Base-by-base conservation (phyloP, 1,284 basidiomycete species). In the Puccinia polysora region DNA sequence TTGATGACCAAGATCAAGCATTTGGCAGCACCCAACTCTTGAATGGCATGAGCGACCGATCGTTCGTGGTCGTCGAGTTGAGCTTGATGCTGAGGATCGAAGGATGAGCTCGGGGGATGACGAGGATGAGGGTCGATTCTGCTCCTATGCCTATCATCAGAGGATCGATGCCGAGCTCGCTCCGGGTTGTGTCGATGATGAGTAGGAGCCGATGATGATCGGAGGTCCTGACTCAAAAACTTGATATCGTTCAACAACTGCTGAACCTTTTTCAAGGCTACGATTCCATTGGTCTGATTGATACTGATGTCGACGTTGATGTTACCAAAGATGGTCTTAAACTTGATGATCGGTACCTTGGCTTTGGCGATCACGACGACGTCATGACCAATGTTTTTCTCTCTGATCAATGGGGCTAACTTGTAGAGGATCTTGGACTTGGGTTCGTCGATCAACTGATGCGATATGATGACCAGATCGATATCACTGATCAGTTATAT, bases 301-400 rank as follows among this genome's bases (percentile, higher is more conserved):
- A 80, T 73, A 49, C 77, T 78, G 64, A 80, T 80, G 65, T 80
- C 79, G 40, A 80, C 77, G 30, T 77, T 76, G 74, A 78, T 77
- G 67, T 80, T 80, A 73, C 83, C 88, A 74, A 84, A 84, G 1
- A 82, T 83, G 3, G 92, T 91, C 69, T 89, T 82, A 79, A 97
- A 96, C 81, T 97, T 97, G 81, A 97, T 84, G 78, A 95, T 94
- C 32, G 92, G 92, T 12, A 97, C 93, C 80, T 88, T 90, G 62
- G 94, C 93, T 80, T 87, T 89, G 23, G 88, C 86, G 74, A 97
- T 91, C 78, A 96, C 86, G 30, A 88, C 88, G 23, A 97, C 89
- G 32, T 80, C 79, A 63, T 81, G 78, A 2, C 83, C 82, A 36
- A 84, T 79, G 50, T 78, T 86, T 82, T 81, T 83, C 79, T 32